Evolutionary conservation across 139 green algal species (phyloP).

Genomic region (Diplosphaera chodatii): DNA sequence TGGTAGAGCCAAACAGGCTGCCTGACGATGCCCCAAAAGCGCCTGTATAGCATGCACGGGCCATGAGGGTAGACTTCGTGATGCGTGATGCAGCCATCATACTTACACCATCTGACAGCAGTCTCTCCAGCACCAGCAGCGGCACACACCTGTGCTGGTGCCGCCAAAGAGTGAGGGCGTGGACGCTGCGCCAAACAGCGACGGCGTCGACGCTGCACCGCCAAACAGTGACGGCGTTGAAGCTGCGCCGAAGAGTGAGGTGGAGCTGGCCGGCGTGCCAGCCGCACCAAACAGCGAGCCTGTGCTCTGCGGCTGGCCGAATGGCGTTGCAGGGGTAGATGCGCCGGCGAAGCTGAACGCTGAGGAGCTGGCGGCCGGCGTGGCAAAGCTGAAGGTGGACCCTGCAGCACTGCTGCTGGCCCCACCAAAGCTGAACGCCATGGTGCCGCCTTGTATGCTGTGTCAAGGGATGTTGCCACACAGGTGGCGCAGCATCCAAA

Average conservation of each 20-base stretch:
- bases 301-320: neutral
- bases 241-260: too few species aligned
- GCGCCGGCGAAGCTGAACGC: neutral
- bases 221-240: too few species aligned
- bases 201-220: neutral
- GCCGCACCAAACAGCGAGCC: slow-evolving; percentile 8
- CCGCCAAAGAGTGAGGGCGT: neutral
- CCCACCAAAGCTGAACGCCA: slow-evolving; percentile 19
- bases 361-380: neutral
- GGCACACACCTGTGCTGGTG: neutral
- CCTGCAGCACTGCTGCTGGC: neutral
- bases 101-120: too few species aligned
- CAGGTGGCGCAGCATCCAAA: too few species aligned
- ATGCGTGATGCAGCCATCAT: too few species aligned
- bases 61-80: too few species aligned
- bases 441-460: too few species aligned
- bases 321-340: neutral
- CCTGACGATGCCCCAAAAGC: neutral
- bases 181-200: slow-evolving; percentile 8
- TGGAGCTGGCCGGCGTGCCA: slow-evolving; percentile 10
- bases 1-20: neutral
- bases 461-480: too few species aligned
- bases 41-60: neutral
- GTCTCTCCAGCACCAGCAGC: too few species aligned
- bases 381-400: neutral